Evolutionary conservation across 257 asterid species (phyloP).

Genomic region (Solanum okadae): DNA sequence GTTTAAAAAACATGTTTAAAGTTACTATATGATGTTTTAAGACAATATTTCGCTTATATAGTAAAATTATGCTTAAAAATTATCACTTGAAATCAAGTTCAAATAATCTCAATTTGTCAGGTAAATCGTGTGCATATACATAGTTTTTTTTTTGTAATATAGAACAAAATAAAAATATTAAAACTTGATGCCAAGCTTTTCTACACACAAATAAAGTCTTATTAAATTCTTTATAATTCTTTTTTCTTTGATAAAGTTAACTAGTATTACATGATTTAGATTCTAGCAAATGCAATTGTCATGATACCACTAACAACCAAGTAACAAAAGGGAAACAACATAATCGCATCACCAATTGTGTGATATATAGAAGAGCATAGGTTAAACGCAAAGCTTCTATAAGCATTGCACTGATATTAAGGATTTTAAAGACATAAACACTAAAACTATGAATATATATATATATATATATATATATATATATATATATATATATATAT

Average conservation of each 20-base stretch:
- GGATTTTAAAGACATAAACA: no score
- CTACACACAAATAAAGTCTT: neutral
- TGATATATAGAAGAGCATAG: neutral
- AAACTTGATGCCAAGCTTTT: neutral
- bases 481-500: no score
- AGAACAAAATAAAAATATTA: no score
- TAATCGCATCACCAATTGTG: neutral
- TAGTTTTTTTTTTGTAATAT: no score
- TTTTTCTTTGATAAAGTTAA: neutral
- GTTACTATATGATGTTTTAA: neutral
- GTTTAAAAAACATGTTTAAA: neutral
- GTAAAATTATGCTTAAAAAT: neutral
- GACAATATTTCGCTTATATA: no score
- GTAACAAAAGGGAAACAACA: neutral
- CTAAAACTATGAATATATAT: no score
- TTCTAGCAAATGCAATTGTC: neutral
- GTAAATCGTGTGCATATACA: neutral
- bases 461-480: no score
- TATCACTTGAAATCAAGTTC: neutral
- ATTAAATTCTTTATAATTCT: neutral
- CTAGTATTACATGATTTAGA: neutral
- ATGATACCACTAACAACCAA: neutral
- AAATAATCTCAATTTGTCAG: neutral
- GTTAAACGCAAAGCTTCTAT: neutral
- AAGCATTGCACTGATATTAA: no score